Evolutionary conservation across 345 rosid species (phyloP), one percentile per base, ranked within the genome.

Genomic region (Gossypium herbaceum): DNA sequence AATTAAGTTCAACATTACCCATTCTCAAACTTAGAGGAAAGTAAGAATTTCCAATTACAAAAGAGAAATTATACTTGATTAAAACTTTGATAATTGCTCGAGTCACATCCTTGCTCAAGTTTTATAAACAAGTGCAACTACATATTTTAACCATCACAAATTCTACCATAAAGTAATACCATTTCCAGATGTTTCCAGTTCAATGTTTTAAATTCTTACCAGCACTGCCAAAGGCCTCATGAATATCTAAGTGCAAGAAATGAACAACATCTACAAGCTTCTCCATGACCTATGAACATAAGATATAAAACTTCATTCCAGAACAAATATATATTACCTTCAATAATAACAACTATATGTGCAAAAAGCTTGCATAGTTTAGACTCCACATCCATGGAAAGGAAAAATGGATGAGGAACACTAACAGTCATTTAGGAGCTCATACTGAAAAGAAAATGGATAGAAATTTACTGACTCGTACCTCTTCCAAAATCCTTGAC

Each of bases 401-500:
- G 39, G 12, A 19, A 16, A 66, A 34, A n/a, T 12, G 9, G 56
- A 69, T 9, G 25, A 29, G 52, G 7, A 27, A 7, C 22, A 45
- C 13, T 45, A 48, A 51, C 25, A 15, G 12, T 15, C 2, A 15
- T 69, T 9, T 27, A 50, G 73, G 60, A 51, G 9, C 39, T 52
- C 73, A 66, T 54, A 66, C 25, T 19, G 39, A 50, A 61, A 61
- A 12, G 50, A 65, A 58, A 44, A 63, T 45, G 61, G 0, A 54
- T 52, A 43, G 65, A 73, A 59, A 75, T 61, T 43, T 43, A 47
- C 17, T 60, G n/a, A 56, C 25, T 60, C 71, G 10, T 84, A 95
- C 99, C 97, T 93, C 99, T 81, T 95, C 99, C 86, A 95, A 89
- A 79, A 93, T 91, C 89, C 78, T 84, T 57, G 97, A 91, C 99